Evolutionary conservation across 805 yeast species (phyloP), one percentile per base, ranked within the genome.

Genomic region (Ogataea angusta): DNA sequence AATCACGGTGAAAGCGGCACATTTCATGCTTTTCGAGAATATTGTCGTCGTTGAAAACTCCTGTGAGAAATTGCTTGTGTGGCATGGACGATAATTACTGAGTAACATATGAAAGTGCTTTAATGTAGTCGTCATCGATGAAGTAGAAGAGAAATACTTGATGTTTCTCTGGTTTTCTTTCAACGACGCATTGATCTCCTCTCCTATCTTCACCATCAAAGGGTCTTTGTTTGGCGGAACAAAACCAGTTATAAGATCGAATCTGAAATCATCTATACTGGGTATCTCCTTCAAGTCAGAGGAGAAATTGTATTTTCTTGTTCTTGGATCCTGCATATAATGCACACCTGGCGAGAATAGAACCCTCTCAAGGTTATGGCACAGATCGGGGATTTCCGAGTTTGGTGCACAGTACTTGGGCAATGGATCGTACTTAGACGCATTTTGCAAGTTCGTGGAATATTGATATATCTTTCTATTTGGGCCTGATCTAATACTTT

Each of bases 291-390:
- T 73, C 30, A 91, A 64, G 40, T 64, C 68, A 2, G 82, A 78
- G 7, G 78, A 66, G 58, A 85, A 89, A 58, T 88, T 86, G 60
- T 71, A 80, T 2, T 79, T 80, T 34, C 80, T 70, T 0, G 95
- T 78, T 44, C 96, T 69, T 14, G 89, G 82, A 62, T 90, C 96
- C 54, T 78, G 79, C 23, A 85, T 60, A 45, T 75, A 81, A 51
- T 89, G 95, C 2, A 86, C 82, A 0, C 75, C 95, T 59, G 96
- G 96, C 22, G 83, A 80, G 57, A 84, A 86, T 10, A 91, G 63
- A 0, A 84, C 89, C 30, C 84, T 66, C 26, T 84, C 82, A 14
- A 93, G 69, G 36, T 73, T 75, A 52, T 85, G 88, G 8, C 79
- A 74, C 27, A 91, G 63, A 13, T 49, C 56, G 0, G 96, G 90